Evolutionary conservation across 139 green algal species (phyloP).

Genomic region (Pedinophyceae sp.): DNA sequence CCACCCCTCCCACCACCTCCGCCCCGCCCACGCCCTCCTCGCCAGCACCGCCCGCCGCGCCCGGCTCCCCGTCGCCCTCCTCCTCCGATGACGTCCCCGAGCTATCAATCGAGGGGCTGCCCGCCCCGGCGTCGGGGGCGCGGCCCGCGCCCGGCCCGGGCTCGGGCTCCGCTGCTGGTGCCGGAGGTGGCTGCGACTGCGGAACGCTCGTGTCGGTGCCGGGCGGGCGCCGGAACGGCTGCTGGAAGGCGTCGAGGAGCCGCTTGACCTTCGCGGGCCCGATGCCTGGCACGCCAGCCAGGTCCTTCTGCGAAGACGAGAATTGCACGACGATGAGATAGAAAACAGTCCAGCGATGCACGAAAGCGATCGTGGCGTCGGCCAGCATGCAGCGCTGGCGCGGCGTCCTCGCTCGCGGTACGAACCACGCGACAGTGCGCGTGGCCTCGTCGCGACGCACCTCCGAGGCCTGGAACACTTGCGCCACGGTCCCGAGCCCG

Average conservation of each 20-base stretch:
- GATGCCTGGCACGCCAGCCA: slow-evolving; percentile 61
- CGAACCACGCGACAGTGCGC: neutral
- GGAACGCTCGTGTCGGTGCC: too few relatives aligned
- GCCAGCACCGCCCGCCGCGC: too few relatives aligned
- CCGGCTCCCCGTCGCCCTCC: too few relatives aligned
- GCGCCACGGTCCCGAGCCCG: slow-evolving; percentile 20
- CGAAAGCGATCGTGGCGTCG: slow-evolving; percentile 10
- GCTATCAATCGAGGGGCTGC: too few relatives aligned
- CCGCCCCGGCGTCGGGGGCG: too few relatives aligned
- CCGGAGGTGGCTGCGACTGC: too few relatives aligned
- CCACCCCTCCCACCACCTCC: too few relatives aligned
- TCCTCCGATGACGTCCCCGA: too few relatives aligned
- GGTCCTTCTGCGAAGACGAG: slow-evolving; percentile 27
- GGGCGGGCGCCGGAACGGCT: slow-evolving; percentile 10
- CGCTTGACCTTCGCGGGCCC: slow-evolving; percentile 68
- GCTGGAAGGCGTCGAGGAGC: slow-evolving; percentile 25
- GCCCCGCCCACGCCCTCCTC: too few relatives aligned
- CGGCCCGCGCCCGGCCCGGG: too few relatives aligned
- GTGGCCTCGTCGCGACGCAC: neutral
- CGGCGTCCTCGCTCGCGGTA: neutral
- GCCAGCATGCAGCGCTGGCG: slow-evolving; percentile 2
- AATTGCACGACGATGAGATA: slow-evolving; percentile 14
- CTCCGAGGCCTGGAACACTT: slow-evolving; percentile 21
- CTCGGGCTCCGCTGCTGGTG: too few relatives aligned
- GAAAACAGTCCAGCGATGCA: slow-evolving; percentile 11